Evolutionary conservation across 1,284 basidiomycete genomes (phyloP), one percentile per base, ranked within the genome.

Genomic region (Garcileccinum viscosum): DNA sequence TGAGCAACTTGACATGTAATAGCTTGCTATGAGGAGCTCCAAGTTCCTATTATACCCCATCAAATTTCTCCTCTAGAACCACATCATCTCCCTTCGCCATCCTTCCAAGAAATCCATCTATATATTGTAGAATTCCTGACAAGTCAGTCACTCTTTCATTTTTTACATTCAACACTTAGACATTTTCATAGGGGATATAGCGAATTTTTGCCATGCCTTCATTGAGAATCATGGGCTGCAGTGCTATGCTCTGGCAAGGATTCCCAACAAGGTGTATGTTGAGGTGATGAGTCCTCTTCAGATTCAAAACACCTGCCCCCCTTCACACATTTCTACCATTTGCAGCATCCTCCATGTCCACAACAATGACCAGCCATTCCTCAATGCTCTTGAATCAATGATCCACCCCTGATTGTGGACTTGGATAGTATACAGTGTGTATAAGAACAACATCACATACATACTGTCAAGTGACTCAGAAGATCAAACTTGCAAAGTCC

Each of bases 391-490:
- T 22, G 30, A 32, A 22, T 30, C 53, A 17, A 32, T 12, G 33
- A 59, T 59, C 22, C 5, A 3, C 19, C 40, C 61, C 14, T 9
- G 9, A 32, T 22, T 33, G 2, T 66, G 42, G 65, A 60, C 44
- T 53, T 35, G 30, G 58, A 47, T 66, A 15, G 11, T 50, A 4
- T 22, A 38, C 5, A 35, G 44, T 15, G 2, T 40, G 17, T 66
- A 66, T 38, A 62, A 32, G 40, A 38, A 62, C 15, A 35, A 66
- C 19, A 40, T 66, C 11, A 27, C 40, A 8, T 66, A 66, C 17
- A 5, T 66, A 3, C 59, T 62, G 1, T 61, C 40, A 4, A 47
- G 19, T 12, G 32, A 47, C 5, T n/a, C n/a, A n/a, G n/a, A n/a
- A n/a, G 59, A 17, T n/a, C 19, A 44, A n/a, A n/a, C 32, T 5